Evolutionary conservation across 768 basidiomycete species (phyloP), one percentile per base, ranked within the genome.

Genomic region (Lactarius sp.): DNA sequence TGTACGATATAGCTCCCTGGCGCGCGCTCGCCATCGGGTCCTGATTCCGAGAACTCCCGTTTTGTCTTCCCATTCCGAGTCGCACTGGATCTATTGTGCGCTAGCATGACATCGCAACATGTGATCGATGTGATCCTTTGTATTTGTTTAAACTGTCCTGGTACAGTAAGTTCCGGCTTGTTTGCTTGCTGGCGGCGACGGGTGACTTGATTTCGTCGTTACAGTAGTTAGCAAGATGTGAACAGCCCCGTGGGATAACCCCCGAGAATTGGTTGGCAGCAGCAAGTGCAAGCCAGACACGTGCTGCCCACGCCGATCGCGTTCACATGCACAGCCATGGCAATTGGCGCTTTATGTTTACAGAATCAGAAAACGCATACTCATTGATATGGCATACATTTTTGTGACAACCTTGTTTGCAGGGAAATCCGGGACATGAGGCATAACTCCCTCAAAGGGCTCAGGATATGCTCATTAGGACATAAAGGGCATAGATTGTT

Each of bases 251-350:
- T 27, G 27, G 27, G 27, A 27, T 27, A 27, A 27, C 27, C 27
- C 27, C 27, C 27, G 27, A 27, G 27, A 27, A 27, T 27, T 2
- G 27, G 27, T 27, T 27, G 27, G 27, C 27, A 27, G 27, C 36
- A 6, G 41, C 41, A 42, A 42, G 36, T 53, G 33, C 46, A 55
- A 33, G 22, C 22, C 22, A 27, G 22, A 49, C 52, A 27, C 34
- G 61, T 58, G 42, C 41, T 20, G 50, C 34, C 54, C 56, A 57
- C 51, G 56, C 61, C 56, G 56, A 62, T 62, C 61, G 58, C 42
- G 36, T 50, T 50, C 27, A 54, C 60, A 47, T 10, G n/a, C 8
- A 27, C 47, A 44, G 44, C 18, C 18, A 18, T 18, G 18, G 16
- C 44, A 6, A 52, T 18, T 14, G 18, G 49, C 39, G 31, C 16